Conservation (phyloP, 495 filamentous ascomycete genomes). For the Xylaria scruposa region DNA sequence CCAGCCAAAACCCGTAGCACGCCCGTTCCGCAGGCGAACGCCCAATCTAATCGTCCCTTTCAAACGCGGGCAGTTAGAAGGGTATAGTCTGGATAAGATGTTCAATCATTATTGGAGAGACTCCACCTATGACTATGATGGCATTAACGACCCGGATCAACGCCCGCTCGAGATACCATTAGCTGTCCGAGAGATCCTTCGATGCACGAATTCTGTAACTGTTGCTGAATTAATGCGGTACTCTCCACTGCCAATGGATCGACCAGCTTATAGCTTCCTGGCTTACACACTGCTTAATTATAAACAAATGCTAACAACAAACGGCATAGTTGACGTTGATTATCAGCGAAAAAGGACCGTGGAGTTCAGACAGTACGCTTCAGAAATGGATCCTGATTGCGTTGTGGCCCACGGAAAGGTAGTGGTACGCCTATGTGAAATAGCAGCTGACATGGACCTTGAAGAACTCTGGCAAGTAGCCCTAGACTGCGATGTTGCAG, state of each 20-base stretch:
- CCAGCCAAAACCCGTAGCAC: not conserved
- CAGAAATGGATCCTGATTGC: conserved; percentile 22
- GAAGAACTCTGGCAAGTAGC: conserved; percentile 3
- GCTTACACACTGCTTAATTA: not conserved
- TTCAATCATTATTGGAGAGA: not conserved
- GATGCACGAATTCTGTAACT: not conserved
- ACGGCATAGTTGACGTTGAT: too few relatives aligned
- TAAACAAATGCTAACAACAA: not conserved
- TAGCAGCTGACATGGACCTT: not conserved
- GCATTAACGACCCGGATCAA: too few relatives aligned
- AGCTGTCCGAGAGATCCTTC: not conserved
- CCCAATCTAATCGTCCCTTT: conserved; percentile 1
- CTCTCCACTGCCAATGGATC: not conserved
- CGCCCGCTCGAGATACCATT: not conserved
- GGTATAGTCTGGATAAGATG: not conserved
- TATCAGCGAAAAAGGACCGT: conserved; percentile 29
- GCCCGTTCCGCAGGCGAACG: not conserved
- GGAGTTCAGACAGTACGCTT: conserved; percentile 34
- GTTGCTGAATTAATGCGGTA: conserved; percentile 20
- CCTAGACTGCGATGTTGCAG: conserved; percentile 19
- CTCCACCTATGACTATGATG: not conserved
- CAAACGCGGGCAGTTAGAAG: not conserved
- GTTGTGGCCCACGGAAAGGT: conserved; percentile 30
- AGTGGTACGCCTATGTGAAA: conserved; percentile 26
- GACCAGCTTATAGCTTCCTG: conserved; percentile 24